These are phyloP conservation scores for Xylona heveae DNA, from an alignment of 495 filamentous ascomycete genomes.

Conservation along the genomic window DNA sequence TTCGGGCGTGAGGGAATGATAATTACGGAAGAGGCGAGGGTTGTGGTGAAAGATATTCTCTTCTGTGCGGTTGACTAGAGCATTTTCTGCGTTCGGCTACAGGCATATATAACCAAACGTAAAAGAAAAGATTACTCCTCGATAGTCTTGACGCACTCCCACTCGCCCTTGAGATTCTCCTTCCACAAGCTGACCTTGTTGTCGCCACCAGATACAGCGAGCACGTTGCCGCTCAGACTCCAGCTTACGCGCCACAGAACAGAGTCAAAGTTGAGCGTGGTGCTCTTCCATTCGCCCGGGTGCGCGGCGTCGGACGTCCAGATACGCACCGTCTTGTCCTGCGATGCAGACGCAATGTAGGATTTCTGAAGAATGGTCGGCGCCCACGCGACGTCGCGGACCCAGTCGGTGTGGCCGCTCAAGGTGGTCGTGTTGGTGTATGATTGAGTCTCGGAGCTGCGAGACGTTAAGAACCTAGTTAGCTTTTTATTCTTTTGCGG, in stretches of 20 bases:
- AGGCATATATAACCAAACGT: too few species aligned
- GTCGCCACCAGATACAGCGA: slow-evolving; percentile 83
- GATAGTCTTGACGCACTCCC: slow-evolving; percentile 92
- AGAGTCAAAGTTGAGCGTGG: slow-evolving; percentile 65
- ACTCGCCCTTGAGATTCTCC: slow-evolving; percentile 53
- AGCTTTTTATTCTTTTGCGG: too few species aligned
- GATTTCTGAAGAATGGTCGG: slow-evolving; percentile 82
- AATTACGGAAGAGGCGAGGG: too few species aligned
- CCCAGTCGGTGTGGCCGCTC: slow-evolving; percentile 83
- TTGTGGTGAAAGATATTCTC: too few species aligned
- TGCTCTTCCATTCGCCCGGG: slow-evolving; percentile 53
- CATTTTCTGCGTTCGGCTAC: too few species aligned
- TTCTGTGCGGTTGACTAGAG: too few species aligned
- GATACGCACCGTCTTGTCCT: slow-evolving; percentile 92
- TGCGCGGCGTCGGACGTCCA: slow-evolving; percentile 53
- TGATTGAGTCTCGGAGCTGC: slow-evolving; percentile 27
- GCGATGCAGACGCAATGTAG: slow-evolving; percentile 86
- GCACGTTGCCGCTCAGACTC: slow-evolving; percentile 92
- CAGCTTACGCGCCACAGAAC: slow-evolving; percentile 94
- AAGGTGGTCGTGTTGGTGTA: slow-evolving; percentile 32
- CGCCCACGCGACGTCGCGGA: slow-evolving; percentile 92
- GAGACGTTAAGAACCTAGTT: slow-evolving; percentile 1
- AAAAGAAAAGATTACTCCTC: slow-evolving; percentile 54
- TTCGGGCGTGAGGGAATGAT: too few species aligned
- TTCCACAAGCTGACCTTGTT: slow-evolving; percentile 90